These are phyloP conservation scores for Ophiostoma triangulosporum DNA, from an alignment of 2,329 filamentous ascomycete species.

Conservation along the genomic window DNA sequence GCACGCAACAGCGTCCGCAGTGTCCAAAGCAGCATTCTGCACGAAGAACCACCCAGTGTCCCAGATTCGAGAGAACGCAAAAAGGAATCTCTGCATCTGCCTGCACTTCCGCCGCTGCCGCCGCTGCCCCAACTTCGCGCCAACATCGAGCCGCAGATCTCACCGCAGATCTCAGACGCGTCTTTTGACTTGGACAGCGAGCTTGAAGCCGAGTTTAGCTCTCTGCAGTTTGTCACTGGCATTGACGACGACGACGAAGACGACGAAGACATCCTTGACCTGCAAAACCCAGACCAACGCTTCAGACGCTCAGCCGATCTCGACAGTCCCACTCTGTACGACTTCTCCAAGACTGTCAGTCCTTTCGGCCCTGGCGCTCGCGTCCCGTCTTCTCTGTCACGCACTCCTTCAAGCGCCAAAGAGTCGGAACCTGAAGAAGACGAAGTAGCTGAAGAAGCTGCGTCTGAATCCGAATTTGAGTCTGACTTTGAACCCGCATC, in stretches of 20 bases:
- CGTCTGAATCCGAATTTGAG: no score
- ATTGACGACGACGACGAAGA: conserved; percentile 11
- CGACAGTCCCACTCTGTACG: conserved; percentile 50
- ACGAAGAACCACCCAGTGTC: neutral
- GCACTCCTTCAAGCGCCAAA: conserved; percentile 2
- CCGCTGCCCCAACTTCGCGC: neutral
- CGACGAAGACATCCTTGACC: conserved; percentile 18
- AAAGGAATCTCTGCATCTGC: neutral
- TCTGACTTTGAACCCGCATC: neutral
- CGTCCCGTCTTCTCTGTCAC: conserved; percentile 8
- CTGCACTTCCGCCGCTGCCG: neutral
- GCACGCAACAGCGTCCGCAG: conserved; percentile 14
- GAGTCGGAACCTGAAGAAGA: neutral
- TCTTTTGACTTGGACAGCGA: conserved; percentile 1
- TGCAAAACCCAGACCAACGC: conserved; percentile 36
- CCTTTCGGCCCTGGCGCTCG: neutral
- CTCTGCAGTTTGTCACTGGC: neutral
- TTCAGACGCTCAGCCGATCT: conserved; percentile 42
- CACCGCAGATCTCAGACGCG: neutral
- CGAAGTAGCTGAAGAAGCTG: neutral
- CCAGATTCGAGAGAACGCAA: neutral
- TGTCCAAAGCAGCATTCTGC: neutral
- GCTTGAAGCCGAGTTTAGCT: neutral
- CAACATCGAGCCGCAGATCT: neutral
- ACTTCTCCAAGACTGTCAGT: conserved; percentile 28